These are phyloP conservation scores for Phytopythium montanum DNA, from an alignment of 352 stramenopile genomes.

Conservation along the genomic window DNA sequence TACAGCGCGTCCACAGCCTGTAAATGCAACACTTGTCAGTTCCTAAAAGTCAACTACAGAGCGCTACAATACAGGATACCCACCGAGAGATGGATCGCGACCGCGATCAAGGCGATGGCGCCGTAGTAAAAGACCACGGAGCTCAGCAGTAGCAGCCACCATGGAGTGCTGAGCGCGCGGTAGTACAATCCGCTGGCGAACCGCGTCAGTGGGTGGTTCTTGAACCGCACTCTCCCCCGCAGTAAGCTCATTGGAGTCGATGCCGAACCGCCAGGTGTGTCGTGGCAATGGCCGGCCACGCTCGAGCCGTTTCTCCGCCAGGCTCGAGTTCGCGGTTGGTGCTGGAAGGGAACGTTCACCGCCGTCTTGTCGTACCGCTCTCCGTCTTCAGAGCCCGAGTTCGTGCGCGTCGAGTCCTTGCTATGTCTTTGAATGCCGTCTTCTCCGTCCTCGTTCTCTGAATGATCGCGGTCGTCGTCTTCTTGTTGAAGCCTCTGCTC, in stretches of 20 bases:
- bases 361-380: constrained; percentile 5
- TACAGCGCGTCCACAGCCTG: constrained; percentile 16
- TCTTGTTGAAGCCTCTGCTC: not conserved
- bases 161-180: constrained; percentile 40
- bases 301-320: not conserved
- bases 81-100: constrained; percentile 43
- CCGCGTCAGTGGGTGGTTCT: constrained; percentile 31
- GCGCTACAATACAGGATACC: constrained; percentile 1
- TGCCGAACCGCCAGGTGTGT: constrained; percentile 6
- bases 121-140: constrained; percentile 36
- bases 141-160: constrained; percentile 30
- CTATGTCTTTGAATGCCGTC: constrained; percentile 8
- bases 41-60: not conserved
- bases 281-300: constrained; percentile 14
- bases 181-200: constrained; percentile 56
- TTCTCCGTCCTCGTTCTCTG: not conserved
- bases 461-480: not conserved
- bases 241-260: constrained; percentile 38
- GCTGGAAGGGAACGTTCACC: not conserved
- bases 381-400: constrained; percentile 22
- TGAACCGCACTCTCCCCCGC: constrained; percentile 33
- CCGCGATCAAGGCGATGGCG: constrained; percentile 31
- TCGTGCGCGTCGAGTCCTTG: constrained; percentile 17
- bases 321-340: not conserved
- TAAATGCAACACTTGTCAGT: not conserved